Evolutionary conservation across 176 grass and related monocot species (phyloP), one percentile per base, ranked within the genome.

Genomic region (Juncus inflexus): DNA sequence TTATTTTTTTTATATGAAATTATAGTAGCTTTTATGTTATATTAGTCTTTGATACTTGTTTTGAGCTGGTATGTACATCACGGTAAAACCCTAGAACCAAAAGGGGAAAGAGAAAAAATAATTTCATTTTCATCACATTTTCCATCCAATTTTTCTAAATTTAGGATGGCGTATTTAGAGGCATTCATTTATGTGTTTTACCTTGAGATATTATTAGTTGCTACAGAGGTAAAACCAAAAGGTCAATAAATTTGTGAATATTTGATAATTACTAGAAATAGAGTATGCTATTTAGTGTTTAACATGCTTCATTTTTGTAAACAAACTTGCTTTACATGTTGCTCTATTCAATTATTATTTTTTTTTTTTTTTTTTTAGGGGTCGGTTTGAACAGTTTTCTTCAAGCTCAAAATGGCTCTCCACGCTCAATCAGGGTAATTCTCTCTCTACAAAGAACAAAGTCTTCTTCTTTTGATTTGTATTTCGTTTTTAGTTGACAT

Each of bases 241-340:
- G 19, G 19, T 28, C 19, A 28, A 28, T 28, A 28, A 28, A 28
- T 28, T 28, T 28, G 19, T 28, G 19, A 28, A 28, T 28, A 28
- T 28, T 28, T 28, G 19, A 28, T 28, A 28, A 28, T 28, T 28
- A 28, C 19, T 28, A 28, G 19, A 28, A 28, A 28, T 28, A 28
- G 19, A 28, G 19, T 28, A 28, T 28, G 19, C 19, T 28, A 50
- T 66, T 37, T 35, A 14, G 66, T 12, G 12, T 54, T 69, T 41
- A 15, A 55, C 8, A 40, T 54, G 66, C 36, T 69, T 14, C 49
- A 69, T 69, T 40, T 69, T 69, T 15, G 67, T 71, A 47, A 71
- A 57, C 58, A 71, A 15, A 37, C 12, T 35, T 28, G 9, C 9
- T 47, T 47, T 47, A 9, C 43, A 47, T 2, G 43, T 47, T 5